Percentiles rank a stretch among this genome's conserved stretches.
Conservation (phyloP, 2,329 filamentous ascomycete genomes). For the Drechmeria coniospora region DNA sequence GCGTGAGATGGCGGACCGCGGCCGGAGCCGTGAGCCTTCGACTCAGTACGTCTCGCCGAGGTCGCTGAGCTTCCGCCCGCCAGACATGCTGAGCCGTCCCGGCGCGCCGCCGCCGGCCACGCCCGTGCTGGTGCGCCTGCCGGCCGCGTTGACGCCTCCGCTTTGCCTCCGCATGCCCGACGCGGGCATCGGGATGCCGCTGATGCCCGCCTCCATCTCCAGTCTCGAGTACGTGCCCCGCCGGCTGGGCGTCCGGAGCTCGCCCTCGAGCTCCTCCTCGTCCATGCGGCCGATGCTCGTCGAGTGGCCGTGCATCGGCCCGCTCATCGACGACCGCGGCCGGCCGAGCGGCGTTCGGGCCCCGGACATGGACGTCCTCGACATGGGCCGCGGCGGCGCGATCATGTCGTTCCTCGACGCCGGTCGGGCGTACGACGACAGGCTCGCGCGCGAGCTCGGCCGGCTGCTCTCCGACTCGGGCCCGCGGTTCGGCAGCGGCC, state of each 20-base stretch:
- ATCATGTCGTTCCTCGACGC: constrained; percentile 38
- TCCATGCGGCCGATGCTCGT: constrained; percentile 42
- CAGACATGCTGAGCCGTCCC: constrained; percentile 16
- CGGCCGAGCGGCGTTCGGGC: constrained; percentile 52
- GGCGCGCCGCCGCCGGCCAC: constrained; percentile 10
- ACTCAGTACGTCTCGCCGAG: constrained; percentile 41
- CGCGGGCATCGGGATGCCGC: constrained; percentile 31
- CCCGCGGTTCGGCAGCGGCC: constrained; percentile 41
- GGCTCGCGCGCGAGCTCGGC: constrained; percentile 59
- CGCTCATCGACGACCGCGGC: constrained; percentile 56
- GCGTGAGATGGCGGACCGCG: no score
- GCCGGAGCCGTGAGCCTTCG: no score
- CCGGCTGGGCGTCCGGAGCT: constrained; percentile 36
- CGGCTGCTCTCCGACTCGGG: constrained; percentile 34
- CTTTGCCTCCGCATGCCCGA: constrained; percentile 29
- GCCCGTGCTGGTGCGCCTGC: constrained; percentile 26
- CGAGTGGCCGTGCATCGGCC: constrained; percentile 43
- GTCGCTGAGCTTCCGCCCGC: constrained; percentile 28
- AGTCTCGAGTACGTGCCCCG: constrained; percentile 36
- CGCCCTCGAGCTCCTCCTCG: constrained; percentile 24
- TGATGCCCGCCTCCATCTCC: constrained; percentile 24
- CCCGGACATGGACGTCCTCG: constrained; percentile 45
- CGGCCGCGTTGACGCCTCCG: no score
- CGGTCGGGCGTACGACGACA: constrained; percentile 37
- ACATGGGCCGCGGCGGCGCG: constrained; percentile 43